These are phyloP conservation scores for Leucocoprinus birnbaumii DNA, from an alignment of 768 basidiomycete species.

Conservation along the genomic window DNA sequence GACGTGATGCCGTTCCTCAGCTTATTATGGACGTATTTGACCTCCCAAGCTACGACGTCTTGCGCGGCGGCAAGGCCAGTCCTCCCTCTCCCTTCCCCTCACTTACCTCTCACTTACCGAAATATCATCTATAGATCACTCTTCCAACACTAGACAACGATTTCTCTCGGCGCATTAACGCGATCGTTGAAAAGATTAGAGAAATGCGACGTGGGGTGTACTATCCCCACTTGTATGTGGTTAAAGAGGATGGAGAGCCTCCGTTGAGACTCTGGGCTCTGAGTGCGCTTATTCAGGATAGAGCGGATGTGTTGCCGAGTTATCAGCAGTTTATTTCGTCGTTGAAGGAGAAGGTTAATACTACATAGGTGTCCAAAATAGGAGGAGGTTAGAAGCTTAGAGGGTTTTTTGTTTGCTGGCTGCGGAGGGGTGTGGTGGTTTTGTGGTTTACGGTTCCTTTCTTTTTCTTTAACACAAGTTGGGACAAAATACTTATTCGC, in stretches of 20 bases:
- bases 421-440: not conserved
- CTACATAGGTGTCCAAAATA: constrained; percentile 15
- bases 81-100: not conserved
- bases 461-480: no score
- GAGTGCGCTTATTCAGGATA: constrained; percentile 91
- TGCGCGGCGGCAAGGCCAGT: constrained; percentile 90
- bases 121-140: constrained; percentile 54
- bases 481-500: no score
- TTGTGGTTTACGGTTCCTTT: not conserved
- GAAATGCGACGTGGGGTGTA: constrained; percentile 93
- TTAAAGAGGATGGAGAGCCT: constrained; percentile 98
- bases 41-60: constrained; percentile 80
- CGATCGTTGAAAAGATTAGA: constrained; percentile 89
- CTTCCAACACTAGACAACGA: constrained; percentile 89
- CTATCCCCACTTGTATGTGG: constrained; percentile 90
- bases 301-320: constrained; percentile 91
- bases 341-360: constrained; percentile 83
- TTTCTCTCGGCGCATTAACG: constrained; percentile 95
- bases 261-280: constrained; percentile 94
- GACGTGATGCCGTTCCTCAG: constrained; percentile 97
- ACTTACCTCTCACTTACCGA: not conserved
- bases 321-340: constrained; percentile 93
- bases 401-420: not conserved
- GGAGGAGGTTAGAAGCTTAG: no score
- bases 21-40: constrained; percentile 93